Evolutionary conservation across 2,329 filamentous ascomycete genomes (phyloP).

Genomic region (Fusarium sp.): DNA sequence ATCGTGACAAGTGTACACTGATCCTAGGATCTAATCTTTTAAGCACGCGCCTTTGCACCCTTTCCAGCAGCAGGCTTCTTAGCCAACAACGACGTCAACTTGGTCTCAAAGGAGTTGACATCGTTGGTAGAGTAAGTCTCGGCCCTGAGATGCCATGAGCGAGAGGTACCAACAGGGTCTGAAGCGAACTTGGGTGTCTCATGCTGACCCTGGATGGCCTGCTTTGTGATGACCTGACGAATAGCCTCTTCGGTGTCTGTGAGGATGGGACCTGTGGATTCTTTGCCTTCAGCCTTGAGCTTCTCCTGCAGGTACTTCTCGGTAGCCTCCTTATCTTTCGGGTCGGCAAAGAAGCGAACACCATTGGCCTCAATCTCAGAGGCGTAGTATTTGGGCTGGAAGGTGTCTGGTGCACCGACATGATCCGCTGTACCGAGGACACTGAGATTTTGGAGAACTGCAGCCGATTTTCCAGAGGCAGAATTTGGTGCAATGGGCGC

Average conservation of each 20-base stretch:
- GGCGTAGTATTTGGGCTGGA: slow-evolving; percentile 46
- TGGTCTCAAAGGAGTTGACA: slow-evolving; percentile 51
- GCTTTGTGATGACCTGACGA: slow-evolving; percentile 45
- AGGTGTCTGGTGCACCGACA: slow-evolving; percentile 44
- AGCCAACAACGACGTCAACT: slow-evolving; percentile 47
- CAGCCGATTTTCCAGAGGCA: slow-evolving; percentile 43
- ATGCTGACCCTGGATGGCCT: slow-evolving; percentile 50
- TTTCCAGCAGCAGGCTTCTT: slow-evolving; percentile 34
- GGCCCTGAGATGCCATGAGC: slow-evolving; percentile 50
- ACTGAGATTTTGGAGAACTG: slow-evolving; percentile 50
- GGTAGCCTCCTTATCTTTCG: slow-evolving; percentile 42
- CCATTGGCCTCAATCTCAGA: slow-evolving; percentile 43
- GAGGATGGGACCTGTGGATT: slow-evolving; percentile 42
- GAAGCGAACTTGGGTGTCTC: slow-evolving; percentile 47
- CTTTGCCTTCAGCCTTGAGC: slow-evolving; percentile 29
- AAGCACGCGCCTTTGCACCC: slow-evolving; percentile 39
- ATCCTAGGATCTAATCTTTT: slow-evolving; percentile 29
- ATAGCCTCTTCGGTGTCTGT: slow-evolving; percentile 47
- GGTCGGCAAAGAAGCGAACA: slow-evolving; percentile 41
- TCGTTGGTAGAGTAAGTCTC: slow-evolving; percentile 49
- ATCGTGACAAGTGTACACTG: slow-evolving; percentile 43
- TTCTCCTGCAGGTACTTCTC: slow-evolving; percentile 46
- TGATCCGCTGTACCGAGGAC: slow-evolving; percentile 49
- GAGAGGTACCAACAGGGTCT: slow-evolving; percentile 47
- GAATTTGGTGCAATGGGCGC: slow-evolving; percentile 45